Evolutionary conservation across 1,284 basidiomycete species (phyloP), one percentile per base, ranked within the genome.

Genomic region (Trametes hirsuta): DNA sequence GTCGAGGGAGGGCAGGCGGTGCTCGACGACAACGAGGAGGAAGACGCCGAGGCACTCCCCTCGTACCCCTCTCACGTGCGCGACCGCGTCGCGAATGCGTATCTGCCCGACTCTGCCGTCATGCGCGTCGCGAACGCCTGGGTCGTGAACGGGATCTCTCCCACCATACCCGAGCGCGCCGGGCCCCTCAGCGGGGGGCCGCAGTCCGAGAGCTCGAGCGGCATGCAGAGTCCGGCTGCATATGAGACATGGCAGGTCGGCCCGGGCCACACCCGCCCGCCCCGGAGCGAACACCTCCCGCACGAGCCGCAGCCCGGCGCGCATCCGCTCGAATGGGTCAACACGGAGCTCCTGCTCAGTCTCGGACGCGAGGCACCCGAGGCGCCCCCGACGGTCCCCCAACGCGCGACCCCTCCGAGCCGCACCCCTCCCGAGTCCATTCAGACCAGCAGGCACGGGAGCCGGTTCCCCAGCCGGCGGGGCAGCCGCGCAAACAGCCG

Each of bases 1-100:
- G 68, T 72, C 12, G 76, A 73, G 15, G 72, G 69, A 53, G 68
- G 53, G 71, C 83, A 56, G 24, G 70, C 70, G 3, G 63, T 69
- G 6, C 60, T 67, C 41, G 57, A 90, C 94, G 37, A 52, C 8
- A 50, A 47, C 24, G 50, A 56, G 9, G 58, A 53, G 12, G 52
- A 57, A 22, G 64, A 65, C 22, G 47, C 58, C 6, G 64, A 65
- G 21, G 54, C 44, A 12, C 70, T 82, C 95, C 12, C 95, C 93
- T 92, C 90, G 63, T 97, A 97, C 75, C 84, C 81, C 21, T 86
- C 93, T 52, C 95, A 97, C 74, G 87, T 97, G 11, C 86, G 92
- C 47, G 95, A 97, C 73, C 85, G 95, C 37, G 86, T 97, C 40
- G 93, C 95, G 41, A 90, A 93, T 69, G 85, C 88, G 81, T 88